Evolutionary conservation across 2,329 filamentous ascomycete species (phyloP).

Genomic region (Cylindrodendrum hubeiense): DNA sequence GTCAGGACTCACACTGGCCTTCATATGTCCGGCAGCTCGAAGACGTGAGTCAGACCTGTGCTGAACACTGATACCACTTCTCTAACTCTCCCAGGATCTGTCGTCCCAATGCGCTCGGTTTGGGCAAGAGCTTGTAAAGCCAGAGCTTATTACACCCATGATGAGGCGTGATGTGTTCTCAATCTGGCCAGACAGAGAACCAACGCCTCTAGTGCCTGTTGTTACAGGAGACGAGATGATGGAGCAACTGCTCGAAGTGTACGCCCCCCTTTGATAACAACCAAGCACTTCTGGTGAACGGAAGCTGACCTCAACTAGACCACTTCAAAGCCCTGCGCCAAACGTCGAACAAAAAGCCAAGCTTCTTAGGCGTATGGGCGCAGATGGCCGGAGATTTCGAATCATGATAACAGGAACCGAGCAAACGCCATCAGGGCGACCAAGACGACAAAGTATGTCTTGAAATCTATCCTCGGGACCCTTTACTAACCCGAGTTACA

Average conservation of each 20-base stretch:
- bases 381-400: conserved; percentile 43
- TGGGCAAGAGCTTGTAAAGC: conserved; percentile 43
- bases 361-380: conserved; percentile 44
- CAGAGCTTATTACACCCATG: conserved; percentile 29
- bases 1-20: conserved; percentile 50
- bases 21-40: conserved; percentile 49
- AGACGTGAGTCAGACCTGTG: conserved; percentile 38
- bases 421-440: conserved; percentile 31
- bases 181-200: conserved; percentile 48
- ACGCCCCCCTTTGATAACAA: not conserved
- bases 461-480: not conserved
- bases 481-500: conserved; percentile 26
- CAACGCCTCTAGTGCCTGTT: conserved; percentile 45
- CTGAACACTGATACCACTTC: rapidly evolving
- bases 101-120: conserved; percentile 45
- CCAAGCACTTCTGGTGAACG: not conserved
- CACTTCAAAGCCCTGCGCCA: conserved; percentile 32
- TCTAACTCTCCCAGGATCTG: conserved; percentile 40
- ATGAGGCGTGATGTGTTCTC: conserved; percentile 42
- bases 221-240: conserved; percentile 49
- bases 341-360: conserved; percentile 41
- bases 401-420: conserved; percentile 42
- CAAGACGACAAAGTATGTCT: conserved; percentile 39
- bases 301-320: conserved; percentile 27
- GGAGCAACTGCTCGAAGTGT: conserved; percentile 48